A percentile compares a stretch with the other conserved stretches of the same genome.
phyloP scores from a whole-genome alignment of 768 basidiomycete genomes.

The Butyriboletus loyo region DNA sequence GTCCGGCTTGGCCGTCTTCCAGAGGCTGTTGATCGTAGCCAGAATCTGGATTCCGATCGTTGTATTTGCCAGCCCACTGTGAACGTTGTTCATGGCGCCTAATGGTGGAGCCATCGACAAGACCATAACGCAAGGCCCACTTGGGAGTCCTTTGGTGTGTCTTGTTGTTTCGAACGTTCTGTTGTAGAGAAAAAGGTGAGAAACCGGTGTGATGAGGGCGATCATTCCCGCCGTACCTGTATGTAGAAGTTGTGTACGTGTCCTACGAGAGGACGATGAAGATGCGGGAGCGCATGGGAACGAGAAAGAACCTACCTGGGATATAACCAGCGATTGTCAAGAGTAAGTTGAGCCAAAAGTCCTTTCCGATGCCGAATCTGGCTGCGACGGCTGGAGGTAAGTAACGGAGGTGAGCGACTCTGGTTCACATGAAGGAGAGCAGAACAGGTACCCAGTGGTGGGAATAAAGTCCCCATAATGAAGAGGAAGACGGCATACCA shows the following conservation, averaged over 20 bases:
- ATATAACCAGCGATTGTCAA: constrained; percentile 91
- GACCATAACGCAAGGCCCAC: constrained; percentile 89
- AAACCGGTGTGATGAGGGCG: neutral
- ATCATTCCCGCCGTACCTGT: constrained; percentile 46
- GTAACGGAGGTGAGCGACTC: constrained; percentile 1
- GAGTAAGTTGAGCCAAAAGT: constrained; percentile 89
- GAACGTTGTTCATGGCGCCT: constrained; percentile 75
- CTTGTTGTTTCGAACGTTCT: constrained; percentile 97
- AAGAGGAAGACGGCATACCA: constrained; percentile 80
- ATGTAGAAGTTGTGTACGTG: constrained; percentile 95
- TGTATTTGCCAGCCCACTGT: constrained; percentile 85
- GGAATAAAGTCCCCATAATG: constrained; percentile 85
- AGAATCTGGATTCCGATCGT: constrained; percentile 71
- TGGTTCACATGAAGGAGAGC: neutral
- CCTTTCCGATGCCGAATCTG: constrained; percentile 85
- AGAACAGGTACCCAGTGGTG: constrained; percentile 70
- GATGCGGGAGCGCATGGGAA: neutral
- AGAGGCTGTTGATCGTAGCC: constrained; percentile 66
- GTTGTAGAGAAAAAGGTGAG: constrained; percentile 10
- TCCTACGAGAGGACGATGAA: constrained; percentile 40
- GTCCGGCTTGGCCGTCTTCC: constrained; percentile 75
- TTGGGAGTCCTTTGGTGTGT: constrained; percentile 90
- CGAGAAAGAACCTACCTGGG: constrained; percentile 50
- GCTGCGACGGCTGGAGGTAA: constrained; percentile 75
- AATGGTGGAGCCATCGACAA: constrained; percentile 77